Conservation (phyloP, 1,284 basidiomycete species). For the Wallemia ichthyophaga region DNA sequence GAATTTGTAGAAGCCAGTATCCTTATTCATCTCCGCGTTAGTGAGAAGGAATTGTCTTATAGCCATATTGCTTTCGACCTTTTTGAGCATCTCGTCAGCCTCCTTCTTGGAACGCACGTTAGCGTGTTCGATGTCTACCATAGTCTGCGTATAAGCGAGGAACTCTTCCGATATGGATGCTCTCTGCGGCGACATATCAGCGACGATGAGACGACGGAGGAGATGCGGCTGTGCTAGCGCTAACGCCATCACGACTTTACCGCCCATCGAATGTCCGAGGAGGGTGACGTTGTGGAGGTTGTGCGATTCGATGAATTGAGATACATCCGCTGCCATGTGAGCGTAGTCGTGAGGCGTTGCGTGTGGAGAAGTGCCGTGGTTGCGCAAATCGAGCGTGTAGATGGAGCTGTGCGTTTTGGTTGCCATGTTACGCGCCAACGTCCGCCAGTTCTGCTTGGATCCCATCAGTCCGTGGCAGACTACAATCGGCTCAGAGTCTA, state of each 20-base stretch:
- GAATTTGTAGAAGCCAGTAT: conserved; percentile 24
- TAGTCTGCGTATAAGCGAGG: conserved; percentile 30
- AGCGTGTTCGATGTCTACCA: conserved; percentile 32
- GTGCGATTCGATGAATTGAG: conserved; percentile 26
- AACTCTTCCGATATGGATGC: conserved; percentile 35
- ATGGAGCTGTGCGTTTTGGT: conserved; percentile 28
- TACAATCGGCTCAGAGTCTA: conserved; percentile 15
- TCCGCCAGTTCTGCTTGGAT: conserved; percentile 48
- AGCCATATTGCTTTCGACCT: conserved; percentile 24
- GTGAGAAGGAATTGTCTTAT: conserved; percentile 53
- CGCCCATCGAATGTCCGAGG: conserved; percentile 68
- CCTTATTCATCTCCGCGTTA: conserved; percentile 26
- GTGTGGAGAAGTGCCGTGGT: conserved; percentile 52
- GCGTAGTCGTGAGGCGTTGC: conserved; percentile 32
- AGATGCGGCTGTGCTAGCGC: conserved; percentile 27
- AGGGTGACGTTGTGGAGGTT: conserved; percentile 31
- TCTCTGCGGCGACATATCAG: conserved; percentile 43
- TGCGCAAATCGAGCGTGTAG: conserved; percentile 49
- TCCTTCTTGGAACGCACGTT: conserved; percentile 28
- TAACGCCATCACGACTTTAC: conserved; percentile 52
- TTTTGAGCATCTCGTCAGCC: conserved; percentile 30
- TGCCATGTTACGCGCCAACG: conserved; percentile 33
- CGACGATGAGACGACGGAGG: conserved; percentile 37
- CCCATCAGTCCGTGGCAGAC: conserved; percentile 27
- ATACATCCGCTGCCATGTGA: conserved; percentile 37